Base-by-base conservation (phyloP, 2,329 filamentous ascomycete species). In the Phaeoacremonium minimum region DNA sequence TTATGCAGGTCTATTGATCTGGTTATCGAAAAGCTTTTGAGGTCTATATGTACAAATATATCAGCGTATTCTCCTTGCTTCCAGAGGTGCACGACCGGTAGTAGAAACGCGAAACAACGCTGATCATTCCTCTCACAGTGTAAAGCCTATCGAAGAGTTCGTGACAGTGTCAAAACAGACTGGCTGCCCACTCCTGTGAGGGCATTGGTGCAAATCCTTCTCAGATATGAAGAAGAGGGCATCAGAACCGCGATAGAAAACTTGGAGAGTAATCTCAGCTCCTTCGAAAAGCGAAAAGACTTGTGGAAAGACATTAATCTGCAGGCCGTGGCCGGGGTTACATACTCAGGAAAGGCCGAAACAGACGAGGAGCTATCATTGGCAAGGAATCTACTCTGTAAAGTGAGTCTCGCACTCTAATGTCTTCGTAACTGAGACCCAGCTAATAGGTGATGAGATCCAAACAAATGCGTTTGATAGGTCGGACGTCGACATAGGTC, bases 401-500 rank as follows among this genome's bases (percentile, higher is more conserved):
- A 77, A 63, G 75, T 77, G 48, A 37, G 56, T 50, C 28, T n/a
- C n/a, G n/a, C n/a, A n/a, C n/a, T n/a, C n/a, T n/a, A n/a, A n/a
- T n/a, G n/a, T n/a, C n/a, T n/a, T n/a, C n/a, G n/a, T n/a, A n/a
- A n/a, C n/a, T n/a, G n/a, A n/a, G n/a, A n/a, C n/a, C n/a, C n/a
- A n/a, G n/a, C n/a, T n/a, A n/a, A n/a, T n/a, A n/a, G n/a, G n/a
- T n/a, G n/a, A n/a, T n/a, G n/a, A 81, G 76, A 68, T 80, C 40
- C 67, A 77, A 50, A 77, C 76, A 26, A 83, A 83, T 55, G 67
- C 75, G 4, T 83, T 83, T 50, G 74, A 76, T 47, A 62, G 73
- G 35, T 62, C 63, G 17, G 75, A 80, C 35, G 53, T 58, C 3
- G 75, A 81, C 46, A 53, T 71, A 7, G 71, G 65, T 2, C 62